Percentiles rank a stretch among this genome's conserved stretches.
Evolutionary conservation across 306 rosid genomes (phyloP).

Genomic region (Medicago lupulina): DNA sequence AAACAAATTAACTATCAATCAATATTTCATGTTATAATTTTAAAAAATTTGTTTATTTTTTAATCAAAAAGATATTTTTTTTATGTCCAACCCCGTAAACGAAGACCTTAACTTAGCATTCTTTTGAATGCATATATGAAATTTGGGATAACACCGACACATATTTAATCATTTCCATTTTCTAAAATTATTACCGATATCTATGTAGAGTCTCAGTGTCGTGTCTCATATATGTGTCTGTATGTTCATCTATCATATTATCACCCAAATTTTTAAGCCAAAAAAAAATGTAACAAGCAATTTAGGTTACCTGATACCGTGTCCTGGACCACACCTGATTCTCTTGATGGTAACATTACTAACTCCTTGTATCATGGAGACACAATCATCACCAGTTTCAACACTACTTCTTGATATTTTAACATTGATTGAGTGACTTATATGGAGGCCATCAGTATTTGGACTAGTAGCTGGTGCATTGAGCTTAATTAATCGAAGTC

Average conservation of each 20-base stretch:
- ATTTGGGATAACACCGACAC: no score
- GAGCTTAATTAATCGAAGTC: conserved; percentile 39
- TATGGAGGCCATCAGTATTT: conserved; percentile 56
- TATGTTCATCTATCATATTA: no score
- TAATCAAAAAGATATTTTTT: no score
- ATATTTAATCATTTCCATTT: no score
- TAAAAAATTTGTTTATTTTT: no score
- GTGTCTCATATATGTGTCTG: no score
- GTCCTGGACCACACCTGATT: conserved; percentile 52
- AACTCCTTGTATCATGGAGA: conserved; percentile 50
- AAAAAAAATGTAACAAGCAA: neutral
- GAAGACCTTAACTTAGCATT: no score
- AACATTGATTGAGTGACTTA: conserved; percentile 42
- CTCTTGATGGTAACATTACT: conserved; percentile 31
- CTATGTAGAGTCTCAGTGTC: no score
- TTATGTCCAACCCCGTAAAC: no score
- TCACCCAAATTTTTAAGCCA: neutral
- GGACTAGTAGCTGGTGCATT: conserved; percentile 47
- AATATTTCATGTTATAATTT: neutral
- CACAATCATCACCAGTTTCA: conserved; percentile 56
- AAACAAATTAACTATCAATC: neutral
- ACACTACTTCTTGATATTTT: conserved; percentile 32
- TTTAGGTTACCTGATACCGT: conserved; percentile 52
- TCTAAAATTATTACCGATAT: no score
- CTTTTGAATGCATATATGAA: no score